Evolutionary conservation across 2,329 filamentous ascomycete genomes (phyloP).

Genomic region (Thyridium curvatum): DNA sequence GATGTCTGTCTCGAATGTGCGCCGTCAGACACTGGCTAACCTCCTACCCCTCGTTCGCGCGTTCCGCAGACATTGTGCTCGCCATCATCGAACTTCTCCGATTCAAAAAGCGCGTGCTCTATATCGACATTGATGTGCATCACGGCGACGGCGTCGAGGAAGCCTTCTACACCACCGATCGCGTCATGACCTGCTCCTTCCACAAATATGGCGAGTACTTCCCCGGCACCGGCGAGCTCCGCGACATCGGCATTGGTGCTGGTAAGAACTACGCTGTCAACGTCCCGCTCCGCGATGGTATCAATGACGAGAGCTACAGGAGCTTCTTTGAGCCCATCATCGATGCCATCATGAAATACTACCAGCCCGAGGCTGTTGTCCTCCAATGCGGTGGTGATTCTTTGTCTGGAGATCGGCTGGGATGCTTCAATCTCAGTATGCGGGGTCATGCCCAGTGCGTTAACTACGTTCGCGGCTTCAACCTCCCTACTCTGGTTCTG

Average conservation of each 20-base stretch:
- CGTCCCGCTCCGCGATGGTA: constrained; percentile 85
- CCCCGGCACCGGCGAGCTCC: constrained; percentile 81
- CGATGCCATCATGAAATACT: constrained; percentile 77
- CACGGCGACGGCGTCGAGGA: constrained; percentile 83
- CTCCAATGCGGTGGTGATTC: constrained; percentile 95
- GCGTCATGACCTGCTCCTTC: constrained; percentile 89
- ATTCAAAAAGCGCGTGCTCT: constrained; percentile 89
- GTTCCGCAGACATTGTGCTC: constrained; percentile 77
- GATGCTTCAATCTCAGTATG: constrained; percentile 98
- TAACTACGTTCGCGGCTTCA: constrained; percentile 80
- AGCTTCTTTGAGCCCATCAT: constrained; percentile 90
- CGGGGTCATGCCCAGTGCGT: constrained; percentile 92
- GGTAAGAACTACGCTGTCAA: constrained; percentile 90
- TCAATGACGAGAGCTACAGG: constrained; percentile 84
- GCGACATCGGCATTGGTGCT: constrained; percentile 79
- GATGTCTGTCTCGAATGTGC: too few relatives aligned
- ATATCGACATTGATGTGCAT: constrained; percentile 88
- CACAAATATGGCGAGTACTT: constrained; percentile 97
- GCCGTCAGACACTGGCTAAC: neutral
- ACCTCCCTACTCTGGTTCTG: constrained; percentile 81
- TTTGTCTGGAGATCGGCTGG: constrained; percentile 86
- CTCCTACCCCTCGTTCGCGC: neutral
- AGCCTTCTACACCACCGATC: constrained; percentile 77
- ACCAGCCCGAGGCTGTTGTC: constrained; percentile 85
- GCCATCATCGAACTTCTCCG: constrained; percentile 88